Percentiles rank a stretch among this genome's conserved stretches.
These are phyloP conservation scores for Parasitella parasitica DNA, from an alignment of 371 early-diverging fungal species.

Conservation along the genomic window DNA sequence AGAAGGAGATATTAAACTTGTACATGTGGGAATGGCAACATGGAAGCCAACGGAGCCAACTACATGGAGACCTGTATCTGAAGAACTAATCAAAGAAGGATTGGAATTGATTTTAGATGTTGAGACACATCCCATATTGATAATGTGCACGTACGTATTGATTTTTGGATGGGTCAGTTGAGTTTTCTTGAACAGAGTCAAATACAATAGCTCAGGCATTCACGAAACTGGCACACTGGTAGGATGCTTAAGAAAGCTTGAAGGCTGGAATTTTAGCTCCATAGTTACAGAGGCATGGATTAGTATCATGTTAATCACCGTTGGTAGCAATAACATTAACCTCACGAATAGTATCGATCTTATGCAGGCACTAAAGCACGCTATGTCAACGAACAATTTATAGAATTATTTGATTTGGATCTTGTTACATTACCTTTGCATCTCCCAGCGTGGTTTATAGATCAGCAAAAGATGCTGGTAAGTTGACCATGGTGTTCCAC, in stretches of 20 bases:
- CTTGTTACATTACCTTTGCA: constrained; percentile 78
- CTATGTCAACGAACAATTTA: constrained; percentile 90
- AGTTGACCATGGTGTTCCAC: too few relatives aligned
- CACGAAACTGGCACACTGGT: constrained; percentile 79
- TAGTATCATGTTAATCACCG: too few relatives aligned
- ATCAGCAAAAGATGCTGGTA: constrained; percentile 51
- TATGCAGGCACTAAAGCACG: constrained; percentile 88
- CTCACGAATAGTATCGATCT: constrained; percentile 72
- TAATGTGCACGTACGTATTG: constrained; percentile 83
- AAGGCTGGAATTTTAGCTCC: constrained; percentile 95
- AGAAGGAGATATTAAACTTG: constrained; percentile 72
- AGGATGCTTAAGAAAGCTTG: constrained; percentile 91
- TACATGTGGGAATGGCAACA: constrained; percentile 71
- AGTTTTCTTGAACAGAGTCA: not conserved
- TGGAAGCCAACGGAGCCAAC: constrained; percentile 53
- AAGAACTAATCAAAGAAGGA: constrained; percentile 92
- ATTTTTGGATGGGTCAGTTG: not conserved
- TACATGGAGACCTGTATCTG: constrained; percentile 91
- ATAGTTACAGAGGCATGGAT: constrained; percentile 91
- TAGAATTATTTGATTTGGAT: constrained; percentile 93
- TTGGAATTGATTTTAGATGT: constrained; percentile 80
- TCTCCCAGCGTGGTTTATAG: constrained; percentile 79
- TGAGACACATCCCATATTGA: constrained; percentile 79
- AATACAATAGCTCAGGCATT: constrained; percentile 65
- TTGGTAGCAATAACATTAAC: constrained; percentile 8